Evolutionary conservation across 352 stramenopile species (phyloP).

Genomic region (Phytopythium chamaehyphon): DNA sequence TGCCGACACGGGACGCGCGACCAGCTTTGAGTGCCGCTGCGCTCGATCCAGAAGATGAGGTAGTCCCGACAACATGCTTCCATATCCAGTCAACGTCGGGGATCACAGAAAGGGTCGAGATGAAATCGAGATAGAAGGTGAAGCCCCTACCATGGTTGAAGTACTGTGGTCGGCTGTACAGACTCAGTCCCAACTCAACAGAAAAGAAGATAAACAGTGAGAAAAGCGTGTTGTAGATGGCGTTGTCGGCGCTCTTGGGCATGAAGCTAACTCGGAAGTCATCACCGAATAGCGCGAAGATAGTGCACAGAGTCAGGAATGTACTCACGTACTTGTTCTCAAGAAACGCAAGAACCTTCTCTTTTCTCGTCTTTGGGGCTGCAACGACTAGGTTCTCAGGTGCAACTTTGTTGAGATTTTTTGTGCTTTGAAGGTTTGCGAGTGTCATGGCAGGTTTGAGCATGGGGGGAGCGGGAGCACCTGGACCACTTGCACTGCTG

Average conservation of each 20-base stretch:
- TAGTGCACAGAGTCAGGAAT: constrained; percentile 68
- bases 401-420: constrained; percentile 63
- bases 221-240: constrained; percentile 81
- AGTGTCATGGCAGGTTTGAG: constrained; percentile 32
- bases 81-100: constrained; percentile 88
- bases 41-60: constrained; percentile 18
- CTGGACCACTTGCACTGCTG: constrained; percentile 5
- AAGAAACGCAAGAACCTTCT: constrained; percentile 46
- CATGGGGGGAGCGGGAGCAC: constrained; percentile 19
- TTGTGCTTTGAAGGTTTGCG: constrained; percentile 33
- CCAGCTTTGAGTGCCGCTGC: constrained; percentile 78
- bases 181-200: constrained; percentile 58
- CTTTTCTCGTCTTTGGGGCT: constrained; percentile 26
- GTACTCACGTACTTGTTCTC: constrained; percentile 72
- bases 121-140: constrained; percentile 92
- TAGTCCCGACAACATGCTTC: constrained; percentile 43
- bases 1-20: constrained; percentile 79
- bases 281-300: constrained; percentile 87
- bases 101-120: constrained; percentile 92
- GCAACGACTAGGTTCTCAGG: constrained; percentile 44
- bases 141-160: constrained; percentile 72
- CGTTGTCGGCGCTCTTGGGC: constrained; percentile 51
- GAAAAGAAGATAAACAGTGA: constrained; percentile 73
- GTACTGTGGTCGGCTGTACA: constrained; percentile 75
- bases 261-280: constrained; percentile 76